Evolutionary conservation across 441 rosid genomes (phyloP).

Genomic region (Erodium chrysanthum): DNA sequence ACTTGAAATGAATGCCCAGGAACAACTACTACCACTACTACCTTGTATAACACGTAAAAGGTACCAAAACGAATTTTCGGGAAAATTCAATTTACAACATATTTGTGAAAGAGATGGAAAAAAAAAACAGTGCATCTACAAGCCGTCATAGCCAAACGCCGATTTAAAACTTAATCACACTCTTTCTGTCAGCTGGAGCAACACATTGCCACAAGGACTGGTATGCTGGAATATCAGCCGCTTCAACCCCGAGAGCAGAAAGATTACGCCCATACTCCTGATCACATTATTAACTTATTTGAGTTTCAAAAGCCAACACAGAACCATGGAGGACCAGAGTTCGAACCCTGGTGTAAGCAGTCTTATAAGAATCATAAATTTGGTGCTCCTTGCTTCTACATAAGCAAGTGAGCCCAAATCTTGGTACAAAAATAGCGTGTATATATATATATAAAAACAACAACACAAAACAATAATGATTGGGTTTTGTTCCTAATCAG

Average conservation of each 20-base stretch:
- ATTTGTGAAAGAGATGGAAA: neutral
- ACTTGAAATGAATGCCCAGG: neutral
- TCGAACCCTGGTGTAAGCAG: too few species aligned
- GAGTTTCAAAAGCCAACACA: neutral
- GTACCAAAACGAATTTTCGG: neutral
- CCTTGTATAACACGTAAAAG: neutral
- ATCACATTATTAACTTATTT: neutral
- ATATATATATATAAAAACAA: too few species aligned
- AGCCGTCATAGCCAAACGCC: neutral
- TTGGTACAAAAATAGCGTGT: too few species aligned
- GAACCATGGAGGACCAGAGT: too few species aligned
- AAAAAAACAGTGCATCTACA: slow-evolving; percentile 18
- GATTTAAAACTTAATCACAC: slow-evolving; percentile 31
- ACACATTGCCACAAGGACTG: slow-evolving; percentile 82
- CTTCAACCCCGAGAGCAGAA: slow-evolving; percentile 56
- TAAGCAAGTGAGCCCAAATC: too few species aligned
- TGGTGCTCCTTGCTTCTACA: too few species aligned
- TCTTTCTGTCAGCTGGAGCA: slow-evolving; percentile 67
- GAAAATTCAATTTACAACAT: neutral
- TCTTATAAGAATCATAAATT: too few species aligned
- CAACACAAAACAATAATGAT: too few species aligned
- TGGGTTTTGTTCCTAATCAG: too few species aligned
- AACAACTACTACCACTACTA: neutral
- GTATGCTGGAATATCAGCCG: slow-evolving; percentile 51
- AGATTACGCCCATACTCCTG: slow-evolving; percentile 88